phyloP scores from a whole-genome alignment of 371 early-diverging fungal species.

The Lichtheimia hyalospora region DNA sequence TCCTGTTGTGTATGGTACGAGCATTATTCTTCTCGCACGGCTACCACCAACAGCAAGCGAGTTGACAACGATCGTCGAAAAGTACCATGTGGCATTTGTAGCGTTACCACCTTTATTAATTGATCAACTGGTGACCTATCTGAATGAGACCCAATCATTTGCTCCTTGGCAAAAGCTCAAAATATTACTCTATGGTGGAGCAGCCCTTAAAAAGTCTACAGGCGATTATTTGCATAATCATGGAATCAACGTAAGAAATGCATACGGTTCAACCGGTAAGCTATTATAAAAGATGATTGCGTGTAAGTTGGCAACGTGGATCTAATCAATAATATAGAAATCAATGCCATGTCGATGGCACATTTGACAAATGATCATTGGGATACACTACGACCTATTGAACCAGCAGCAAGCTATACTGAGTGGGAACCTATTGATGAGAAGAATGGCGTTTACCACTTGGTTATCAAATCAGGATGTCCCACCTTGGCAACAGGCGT shows the following conservation, averaged over 20 bases:
- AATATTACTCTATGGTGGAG: slow-evolving; percentile 4
- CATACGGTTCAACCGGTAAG: slow-evolving; percentile 11
- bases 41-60: neutral
- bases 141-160: neutral
- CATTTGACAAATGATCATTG: neutral
- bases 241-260: slow-evolving; percentile 8
- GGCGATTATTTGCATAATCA: slow-evolving; percentile 6
- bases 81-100: neutral
- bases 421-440: neutral
- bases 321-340: neutral
- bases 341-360: neutral
- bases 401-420: neutral
- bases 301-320: neutral
- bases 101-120: neutral
- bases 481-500: slow-evolving; percentile 14
- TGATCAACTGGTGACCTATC: neutral
- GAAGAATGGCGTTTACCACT: neutral
- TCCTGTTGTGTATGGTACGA: neutral
- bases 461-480: slow-evolving; percentile 5
- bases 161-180: slow-evolving; percentile 2
- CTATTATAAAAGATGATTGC: neutral
- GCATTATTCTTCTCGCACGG: neutral
- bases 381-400: neutral
- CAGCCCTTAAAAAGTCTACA: neutral
- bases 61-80: neutral